Conservation (phyloP, 1,139 yeast genomes). For the Debaryomyces subglobosus region DNA sequence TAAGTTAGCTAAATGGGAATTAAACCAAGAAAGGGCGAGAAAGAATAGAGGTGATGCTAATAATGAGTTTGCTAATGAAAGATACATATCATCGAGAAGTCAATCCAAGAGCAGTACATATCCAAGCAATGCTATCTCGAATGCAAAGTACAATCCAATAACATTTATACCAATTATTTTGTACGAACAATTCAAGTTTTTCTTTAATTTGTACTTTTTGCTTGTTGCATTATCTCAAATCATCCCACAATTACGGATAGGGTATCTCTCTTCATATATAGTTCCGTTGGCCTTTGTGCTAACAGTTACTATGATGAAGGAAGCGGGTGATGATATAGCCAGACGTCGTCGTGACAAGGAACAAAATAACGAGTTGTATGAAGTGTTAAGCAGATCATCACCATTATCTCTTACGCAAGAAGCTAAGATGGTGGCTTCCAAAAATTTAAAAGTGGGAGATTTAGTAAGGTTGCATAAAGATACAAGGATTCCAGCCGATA, state of each 20-base stretch:
- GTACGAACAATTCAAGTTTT: conserved; percentile 95
- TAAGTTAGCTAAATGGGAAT: conserved; percentile 30
- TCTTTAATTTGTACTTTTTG: conserved; percentile 89
- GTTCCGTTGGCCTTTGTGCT: conserved; percentile 94
- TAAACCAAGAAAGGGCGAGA: conserved; percentile 29
- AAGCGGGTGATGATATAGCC: conserved; percentile 90
- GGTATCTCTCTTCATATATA: conserved; percentile 88
- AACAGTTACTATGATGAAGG: conserved; percentile 91
- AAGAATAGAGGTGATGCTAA: conserved; percentile 15
- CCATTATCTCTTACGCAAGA: conserved; percentile 26
- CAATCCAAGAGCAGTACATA: conserved; percentile 32
- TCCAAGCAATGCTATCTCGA: conserved; percentile 84
- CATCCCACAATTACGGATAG: conserved; percentile 89
- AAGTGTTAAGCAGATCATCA: conserved; percentile 54
- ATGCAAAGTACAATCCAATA: conserved; percentile 90
- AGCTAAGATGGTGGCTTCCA: conserved; percentile 53
- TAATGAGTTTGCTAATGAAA: conserved; percentile 21
- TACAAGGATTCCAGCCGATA: conserved; percentile 89
- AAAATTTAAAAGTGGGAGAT: conserved; percentile 82
- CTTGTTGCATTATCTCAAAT: conserved; percentile 93
- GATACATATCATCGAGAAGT: conserved; percentile 44
- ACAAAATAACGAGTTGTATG: conserved; percentile 81
- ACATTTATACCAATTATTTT: conserved; percentile 87
- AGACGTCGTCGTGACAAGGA: conserved; percentile 89
- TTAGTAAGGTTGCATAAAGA: conserved; percentile 81